Percentiles rank a stretch among this genome's conserved stretches.
These are phyloP conservation scores for Triticum dicoccoides DNA, from an alignment of 176 grass and related monocot genomes.

Conservation along the genomic window DNA sequence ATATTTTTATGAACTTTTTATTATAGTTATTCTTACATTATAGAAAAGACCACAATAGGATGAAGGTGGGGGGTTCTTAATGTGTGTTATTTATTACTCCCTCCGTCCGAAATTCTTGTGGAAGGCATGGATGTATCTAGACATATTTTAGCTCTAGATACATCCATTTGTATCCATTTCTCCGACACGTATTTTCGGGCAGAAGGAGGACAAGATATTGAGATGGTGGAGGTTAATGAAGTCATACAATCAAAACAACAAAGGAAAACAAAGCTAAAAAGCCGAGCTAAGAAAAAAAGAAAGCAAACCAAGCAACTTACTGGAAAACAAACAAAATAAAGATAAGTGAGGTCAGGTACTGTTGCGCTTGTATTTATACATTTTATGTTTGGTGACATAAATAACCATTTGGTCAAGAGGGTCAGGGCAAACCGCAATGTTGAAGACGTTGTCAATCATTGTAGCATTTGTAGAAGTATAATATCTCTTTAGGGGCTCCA, in stretches of 20 bases:
- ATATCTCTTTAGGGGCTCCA: slow-evolving; percentile 60
- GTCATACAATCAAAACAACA: too few relatives aligned
- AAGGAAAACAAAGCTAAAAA: too few relatives aligned
- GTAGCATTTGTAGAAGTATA: slow-evolving; percentile 54
- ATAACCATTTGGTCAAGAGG: slow-evolving; percentile 9
- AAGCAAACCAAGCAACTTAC: background rate
- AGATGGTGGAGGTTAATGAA: too few relatives aligned
- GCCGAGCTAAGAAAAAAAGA: too few relatives aligned
- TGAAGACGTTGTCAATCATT: slow-evolving; percentile 69
- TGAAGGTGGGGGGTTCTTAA: background rate
- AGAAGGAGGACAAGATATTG: too few relatives aligned
- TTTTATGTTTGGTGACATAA: background rate
- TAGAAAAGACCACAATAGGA: background rate
- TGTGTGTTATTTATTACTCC: too few relatives aligned
- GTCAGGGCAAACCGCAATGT: slow-evolving; percentile 60
- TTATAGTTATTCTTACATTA: background rate
- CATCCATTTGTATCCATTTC: too few relatives aligned
- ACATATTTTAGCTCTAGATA: too few relatives aligned
- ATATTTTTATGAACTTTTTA: background rate
- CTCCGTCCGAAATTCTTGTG: too few relatives aligned
- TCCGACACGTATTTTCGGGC: too few relatives aligned
- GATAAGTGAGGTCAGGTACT: background rate
- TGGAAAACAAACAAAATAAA: background rate
- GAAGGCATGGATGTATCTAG: too few relatives aligned
- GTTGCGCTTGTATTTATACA: background rate